Percentiles rank a stretch among this genome's conserved stretches.
Evolutionary conservation across 2,329 filamentous ascomycete species (phyloP).

Genomic region (Phoma herbarum): DNA sequence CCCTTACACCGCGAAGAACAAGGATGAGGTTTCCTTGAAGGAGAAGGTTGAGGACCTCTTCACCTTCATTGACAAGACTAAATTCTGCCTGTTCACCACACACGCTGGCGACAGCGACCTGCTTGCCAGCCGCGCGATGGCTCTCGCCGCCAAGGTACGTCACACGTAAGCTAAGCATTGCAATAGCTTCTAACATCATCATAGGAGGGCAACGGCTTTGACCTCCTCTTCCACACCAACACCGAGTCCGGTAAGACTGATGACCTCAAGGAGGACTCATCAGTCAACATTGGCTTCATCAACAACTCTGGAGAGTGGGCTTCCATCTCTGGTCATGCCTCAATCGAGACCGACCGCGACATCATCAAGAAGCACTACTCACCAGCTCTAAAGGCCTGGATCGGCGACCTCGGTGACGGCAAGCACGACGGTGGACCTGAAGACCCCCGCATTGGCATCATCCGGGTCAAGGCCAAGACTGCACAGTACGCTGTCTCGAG

Average conservation of each 20-base stretch:
- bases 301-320: conserved; percentile 83
- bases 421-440: conserved; percentile 82
- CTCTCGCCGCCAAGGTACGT: conserved; percentile 76
- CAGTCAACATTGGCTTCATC: conserved; percentile 84
- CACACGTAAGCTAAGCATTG: not conserved
- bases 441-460: conserved; percentile 83
- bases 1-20: conserved; percentile 81
- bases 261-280: conserved; percentile 75
- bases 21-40: conserved; percentile 73
- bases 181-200: conserved; percentile 2
- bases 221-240: conserved; percentile 91
- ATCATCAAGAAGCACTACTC: conserved; percentile 76
- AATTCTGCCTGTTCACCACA: conserved; percentile 92
- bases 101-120: conserved; percentile 69
- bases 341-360: conserved; percentile 73
- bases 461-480: conserved; percentile 76
- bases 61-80: conserved; percentile 74
- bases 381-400: conserved; percentile 78
- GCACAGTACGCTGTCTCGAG: conserved; percentile 74
- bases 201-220: conserved; percentile 79
- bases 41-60: conserved; percentile 80
- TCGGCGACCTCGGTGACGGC: conserved; percentile 82
- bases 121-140: conserved; percentile 86
- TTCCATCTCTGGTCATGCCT: conserved; percentile 78
- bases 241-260: conserved; percentile 88